Evolutionary conservation across 1,139 yeast genomes (phyloP).

Genomic region (Meyerozyma elateridarum): DNA sequence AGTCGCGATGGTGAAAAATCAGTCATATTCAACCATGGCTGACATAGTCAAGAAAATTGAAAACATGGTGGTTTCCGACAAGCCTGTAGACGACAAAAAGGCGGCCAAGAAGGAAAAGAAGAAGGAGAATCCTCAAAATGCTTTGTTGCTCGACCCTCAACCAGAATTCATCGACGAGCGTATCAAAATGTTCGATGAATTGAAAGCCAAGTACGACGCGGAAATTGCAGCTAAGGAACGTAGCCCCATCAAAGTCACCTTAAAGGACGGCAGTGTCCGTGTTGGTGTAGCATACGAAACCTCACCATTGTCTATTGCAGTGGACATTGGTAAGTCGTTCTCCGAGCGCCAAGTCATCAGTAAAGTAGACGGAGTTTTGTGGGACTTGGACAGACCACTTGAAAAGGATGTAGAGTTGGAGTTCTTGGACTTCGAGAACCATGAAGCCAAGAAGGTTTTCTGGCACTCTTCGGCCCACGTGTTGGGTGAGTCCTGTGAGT

Average conservation of each 20-base stretch:
- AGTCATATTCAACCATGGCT: slow-evolving; percentile 3
- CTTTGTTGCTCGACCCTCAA: slow-evolving; percentile 63
- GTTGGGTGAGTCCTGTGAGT: slow-evolving; percentile 96
- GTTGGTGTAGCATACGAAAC: slow-evolving; percentile 88
- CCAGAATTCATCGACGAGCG: slow-evolving; percentile 82
- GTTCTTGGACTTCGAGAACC: slow-evolving; percentile 61
- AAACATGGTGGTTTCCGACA: slow-evolving; percentile 4
- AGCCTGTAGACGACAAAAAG: slow-evolving; percentile 5
- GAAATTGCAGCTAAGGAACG: slow-evolving; percentile 58
- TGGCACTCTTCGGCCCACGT: slow-evolving; percentile 99
- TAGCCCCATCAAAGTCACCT: slow-evolving; percentile 65
- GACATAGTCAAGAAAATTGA: slow-evolving; percentile 3
- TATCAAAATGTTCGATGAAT: slow-evolving; percentile 70
- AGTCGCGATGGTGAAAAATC: slow-evolving; percentile 1
- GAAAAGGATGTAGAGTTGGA: slow-evolving; percentile 71
- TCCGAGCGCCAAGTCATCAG: slow-evolving; percentile 85
- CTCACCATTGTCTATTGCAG: slow-evolving; percentile 82
- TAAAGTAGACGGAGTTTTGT: slow-evolving; percentile 81
- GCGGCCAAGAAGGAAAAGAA: slow-evolving; percentile 26
- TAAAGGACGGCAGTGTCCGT: slow-evolving; percentile 80
- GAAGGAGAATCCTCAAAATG: slow-evolving; percentile 24
- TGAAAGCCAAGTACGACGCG: slow-evolving; percentile 75
- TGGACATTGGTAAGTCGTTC: slow-evolving; percentile 75
- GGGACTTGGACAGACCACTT: slow-evolving; percentile 96
- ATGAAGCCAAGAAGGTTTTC: slow-evolving; percentile 92